Percentiles rank a stretch among this genome's conserved stretches.
Conservation (phyloP, 495 filamentous ascomycete species). For the Lepidopterella palustris region DNA sequence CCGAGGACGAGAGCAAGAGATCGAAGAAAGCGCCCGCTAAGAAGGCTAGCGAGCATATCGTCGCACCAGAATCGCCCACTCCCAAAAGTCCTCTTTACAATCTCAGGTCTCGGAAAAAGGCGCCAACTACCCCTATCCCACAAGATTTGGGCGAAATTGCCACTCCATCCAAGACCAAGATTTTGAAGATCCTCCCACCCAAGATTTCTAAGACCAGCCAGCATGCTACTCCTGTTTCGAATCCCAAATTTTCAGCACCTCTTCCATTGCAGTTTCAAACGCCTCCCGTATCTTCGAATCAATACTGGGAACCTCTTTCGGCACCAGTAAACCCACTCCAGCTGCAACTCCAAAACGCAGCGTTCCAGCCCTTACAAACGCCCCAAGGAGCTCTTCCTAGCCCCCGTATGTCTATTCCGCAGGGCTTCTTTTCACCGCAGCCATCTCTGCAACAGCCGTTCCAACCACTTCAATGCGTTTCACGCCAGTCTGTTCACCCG, state of each 20-base stretch:
- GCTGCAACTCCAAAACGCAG: background rate
- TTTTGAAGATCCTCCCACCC: background rate
- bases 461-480: background rate
- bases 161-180: background rate
- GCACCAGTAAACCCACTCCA: background rate
- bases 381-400: background rate
- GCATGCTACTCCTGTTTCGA: background rate
- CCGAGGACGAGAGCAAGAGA: constrained; percentile 1
- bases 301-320: background rate
- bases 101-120: background rate
- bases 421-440: background rate
- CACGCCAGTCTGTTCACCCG: constrained; percentile 4
- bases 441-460: background rate
- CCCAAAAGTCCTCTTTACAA: constrained; percentile 1
- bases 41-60: constrained; percentile 7
- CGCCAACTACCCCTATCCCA: background rate
- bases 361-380: background rate
- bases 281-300: background rate
- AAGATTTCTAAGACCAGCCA: background rate
- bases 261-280: background rate
- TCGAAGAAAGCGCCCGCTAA: constrained; percentile 2
- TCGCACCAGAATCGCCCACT: background rate
- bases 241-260: background rate
- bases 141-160: background rate
- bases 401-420: background rate